Conservation (phyloP, 805 yeast species). For the Cyberlindnera maclurae region DNA sequence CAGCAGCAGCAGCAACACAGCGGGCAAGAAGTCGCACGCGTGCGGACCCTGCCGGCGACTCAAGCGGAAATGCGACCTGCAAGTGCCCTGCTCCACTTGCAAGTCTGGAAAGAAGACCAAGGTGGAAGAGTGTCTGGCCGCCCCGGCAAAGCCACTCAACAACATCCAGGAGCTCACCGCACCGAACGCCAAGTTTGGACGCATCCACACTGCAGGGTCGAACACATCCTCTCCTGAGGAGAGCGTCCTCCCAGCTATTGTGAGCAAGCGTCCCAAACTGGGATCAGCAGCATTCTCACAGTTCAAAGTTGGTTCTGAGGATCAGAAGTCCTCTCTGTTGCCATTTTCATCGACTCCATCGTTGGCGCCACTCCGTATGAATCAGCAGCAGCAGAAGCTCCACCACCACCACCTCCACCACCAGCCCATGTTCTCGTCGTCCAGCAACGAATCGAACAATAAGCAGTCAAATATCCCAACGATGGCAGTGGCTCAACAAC, state of each 20-base stretch:
- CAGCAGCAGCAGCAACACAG: neutral
- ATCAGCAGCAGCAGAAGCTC: too few relatives aligned
- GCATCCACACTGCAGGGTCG: constrained; percentile 10
- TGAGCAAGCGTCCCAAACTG: constrained; percentile 4
- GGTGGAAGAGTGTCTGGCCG: constrained; percentile 20
- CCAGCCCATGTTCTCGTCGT: too few relatives aligned
- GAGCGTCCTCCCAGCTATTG: constrained; percentile 1
- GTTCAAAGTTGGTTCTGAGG: constrained; percentile 4
- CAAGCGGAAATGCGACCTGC: constrained; percentile 23
- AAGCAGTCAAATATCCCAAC: too few relatives aligned
- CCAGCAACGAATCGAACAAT: neutral
- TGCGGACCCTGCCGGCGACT: constrained; percentile 26
- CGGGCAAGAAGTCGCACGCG: constrained; percentile 21
- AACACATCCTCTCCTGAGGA: constrained; percentile 5
- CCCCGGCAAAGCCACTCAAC: constrained; percentile 21
- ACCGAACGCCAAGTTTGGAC: constrained; percentile 19
- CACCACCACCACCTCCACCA: too few relatives aligned
- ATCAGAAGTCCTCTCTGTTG: too few relatives aligned
- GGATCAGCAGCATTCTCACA: constrained; percentile 6
- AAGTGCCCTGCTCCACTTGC: constrained; percentile 24
- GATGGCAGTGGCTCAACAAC: neutral
- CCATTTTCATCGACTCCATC: too few relatives aligned
- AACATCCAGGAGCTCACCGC: constrained; percentile 18
- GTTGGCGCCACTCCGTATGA: too few relatives aligned
- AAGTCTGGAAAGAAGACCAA: constrained; percentile 19